Conservation (phyloP, 345 rosid genomes). For the Boechera retrofracta region DNA sequence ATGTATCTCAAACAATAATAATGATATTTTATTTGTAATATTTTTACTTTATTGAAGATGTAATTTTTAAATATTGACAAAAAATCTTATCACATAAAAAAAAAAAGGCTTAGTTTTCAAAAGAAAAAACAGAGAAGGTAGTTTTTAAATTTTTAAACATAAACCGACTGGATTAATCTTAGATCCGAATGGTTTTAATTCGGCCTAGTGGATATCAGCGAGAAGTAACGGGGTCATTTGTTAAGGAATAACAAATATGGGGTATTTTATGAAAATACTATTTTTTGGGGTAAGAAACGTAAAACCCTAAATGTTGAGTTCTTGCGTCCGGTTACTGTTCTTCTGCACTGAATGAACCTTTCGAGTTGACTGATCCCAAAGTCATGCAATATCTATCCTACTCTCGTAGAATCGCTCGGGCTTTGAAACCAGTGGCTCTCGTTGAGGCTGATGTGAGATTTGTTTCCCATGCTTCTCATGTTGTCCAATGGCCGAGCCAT, state of each 20-base stretch:
- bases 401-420: constrained; percentile 52
- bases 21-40: too few species aligned
- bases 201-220: too few species aligned
- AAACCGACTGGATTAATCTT: too few species aligned
- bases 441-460: constrained; percentile 42
- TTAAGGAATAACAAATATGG: neutral
- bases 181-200: too few species aligned
- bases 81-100: too few species aligned
- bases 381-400: constrained; percentile 55
- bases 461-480: constrained; percentile 40
- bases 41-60: too few species aligned
- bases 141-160: too few species aligned
- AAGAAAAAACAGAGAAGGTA: too few species aligned
- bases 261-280: neutral
- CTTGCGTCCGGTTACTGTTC: neutral
- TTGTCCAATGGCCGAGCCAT: constrained; percentile 37
- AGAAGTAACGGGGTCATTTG: constrained; percentile 2
- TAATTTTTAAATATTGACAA: too few species aligned
- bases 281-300: neutral
- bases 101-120: too few species aligned
- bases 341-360: constrained; percentile 19
- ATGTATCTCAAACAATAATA: too few species aligned
- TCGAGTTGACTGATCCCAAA: constrained; percentile 9
- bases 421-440: constrained; percentile 42
- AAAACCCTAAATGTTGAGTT: constrained; percentile 24